Percentiles rank a stretch among this genome's conserved stretches.
phyloP scores from a whole-genome alignment of 177 flowering plant genomes.

The Vitis hybrid region DNA sequence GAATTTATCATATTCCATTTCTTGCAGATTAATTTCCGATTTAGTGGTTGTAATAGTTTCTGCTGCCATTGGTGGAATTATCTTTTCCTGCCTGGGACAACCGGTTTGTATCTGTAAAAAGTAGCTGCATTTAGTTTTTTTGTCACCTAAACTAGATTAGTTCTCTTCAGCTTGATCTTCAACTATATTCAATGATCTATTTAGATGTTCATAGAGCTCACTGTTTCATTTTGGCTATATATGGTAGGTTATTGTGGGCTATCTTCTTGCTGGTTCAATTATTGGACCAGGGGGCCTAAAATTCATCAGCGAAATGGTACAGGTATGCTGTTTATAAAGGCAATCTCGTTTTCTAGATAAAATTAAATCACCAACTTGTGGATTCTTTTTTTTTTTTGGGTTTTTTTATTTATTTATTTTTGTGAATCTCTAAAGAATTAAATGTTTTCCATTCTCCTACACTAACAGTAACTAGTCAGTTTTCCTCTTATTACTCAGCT shows the following conservation, averaged over 20 bases:
- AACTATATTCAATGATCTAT: neutral
- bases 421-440: no score
- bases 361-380: no score
- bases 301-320: conserved; percentile 88
- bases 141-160: conserved; percentile 3
- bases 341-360: no score
- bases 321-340: conserved; percentile 44
- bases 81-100: conserved; percentile 89
- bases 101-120: conserved; percentile 59
- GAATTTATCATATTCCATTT: conserved; percentile 5
- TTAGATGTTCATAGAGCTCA: conserved; percentile 2
- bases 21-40: conserved; percentile 85
- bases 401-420: no score
- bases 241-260: conserved; percentile 89
- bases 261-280: conserved; percentile 92
- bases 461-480: no score
- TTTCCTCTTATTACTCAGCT: no score
- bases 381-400: no score
- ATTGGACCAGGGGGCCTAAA: conserved; percentile 97
- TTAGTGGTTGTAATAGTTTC: conserved; percentile 94
- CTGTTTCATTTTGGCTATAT: neutral
- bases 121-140: conserved; percentile 4
- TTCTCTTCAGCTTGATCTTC: conserved; percentile 2
- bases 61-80: conserved; percentile 94
- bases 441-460: no score